These are phyloP conservation scores for Vitis rupestris DNA, from an alignment of 164 flowering plant species.

Conservation along the genomic window DNA sequence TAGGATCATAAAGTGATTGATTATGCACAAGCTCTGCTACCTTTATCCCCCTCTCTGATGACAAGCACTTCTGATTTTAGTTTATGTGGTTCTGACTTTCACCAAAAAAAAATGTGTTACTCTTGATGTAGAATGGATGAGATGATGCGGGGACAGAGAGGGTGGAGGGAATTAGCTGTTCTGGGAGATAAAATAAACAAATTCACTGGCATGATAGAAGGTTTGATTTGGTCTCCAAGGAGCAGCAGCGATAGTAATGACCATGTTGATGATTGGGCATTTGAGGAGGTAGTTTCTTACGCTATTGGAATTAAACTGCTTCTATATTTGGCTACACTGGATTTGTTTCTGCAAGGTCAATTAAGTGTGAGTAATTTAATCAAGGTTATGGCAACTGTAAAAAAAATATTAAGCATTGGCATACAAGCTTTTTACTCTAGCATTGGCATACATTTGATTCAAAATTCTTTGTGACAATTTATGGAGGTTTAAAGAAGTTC, in stretches of 20 bases:
- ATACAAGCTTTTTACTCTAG: neutral
- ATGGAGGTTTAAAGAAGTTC: neutral
- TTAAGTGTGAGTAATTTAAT: neutral
- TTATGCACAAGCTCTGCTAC: neutral
- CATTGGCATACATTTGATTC: no score
- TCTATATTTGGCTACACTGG: no score
- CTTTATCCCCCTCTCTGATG: neutral
- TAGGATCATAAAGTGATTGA: neutral
- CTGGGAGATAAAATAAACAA: slow-evolving; percentile 94
- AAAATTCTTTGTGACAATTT: neutral
- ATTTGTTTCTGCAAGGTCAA: neutral
- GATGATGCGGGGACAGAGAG: slow-evolving; percentile 99
- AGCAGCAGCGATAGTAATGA: slow-evolving; percentile 56
- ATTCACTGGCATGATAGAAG: slow-evolving; percentile 95
- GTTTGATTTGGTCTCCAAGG: slow-evolving; percentile 94
- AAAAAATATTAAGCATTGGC: neutral
- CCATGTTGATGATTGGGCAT: slow-evolving; percentile 82
- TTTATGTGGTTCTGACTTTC: neutral
- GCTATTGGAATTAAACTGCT: no score
- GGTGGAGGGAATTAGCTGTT: slow-evolving; percentile 97
- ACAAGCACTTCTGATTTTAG: neutral
- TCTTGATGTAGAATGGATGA: slow-evolving; percentile 87
- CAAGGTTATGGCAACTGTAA: neutral
- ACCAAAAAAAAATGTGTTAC: neutral
- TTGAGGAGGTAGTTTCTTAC: slow-evolving; percentile 73